phyloP scores from a whole-genome alignment of 306 rosid genomes.

The Cucurbita maxima region DNA sequence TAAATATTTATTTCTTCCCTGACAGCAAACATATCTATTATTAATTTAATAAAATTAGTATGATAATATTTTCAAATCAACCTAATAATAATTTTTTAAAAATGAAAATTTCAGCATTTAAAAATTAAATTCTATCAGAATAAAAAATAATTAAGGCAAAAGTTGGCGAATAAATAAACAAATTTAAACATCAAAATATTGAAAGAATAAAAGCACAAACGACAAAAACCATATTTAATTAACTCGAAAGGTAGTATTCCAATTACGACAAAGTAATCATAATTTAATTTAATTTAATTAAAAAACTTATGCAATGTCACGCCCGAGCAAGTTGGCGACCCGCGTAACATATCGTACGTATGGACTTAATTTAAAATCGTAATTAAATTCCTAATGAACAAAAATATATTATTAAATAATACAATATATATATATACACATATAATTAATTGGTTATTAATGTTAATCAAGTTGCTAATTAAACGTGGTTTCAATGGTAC shows the following conservation, averaged over 20 bases:
- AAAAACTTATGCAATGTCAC: not conserved
- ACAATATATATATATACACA: no score
- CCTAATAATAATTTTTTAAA: not conserved
- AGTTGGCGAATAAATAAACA: not conserved
- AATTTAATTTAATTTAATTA: not conserved
- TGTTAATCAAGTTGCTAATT: not conserved
- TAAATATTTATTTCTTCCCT: not conserved
- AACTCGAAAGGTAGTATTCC: not conserved
- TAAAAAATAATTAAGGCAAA: not conserved
- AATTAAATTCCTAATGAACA: not conserved
- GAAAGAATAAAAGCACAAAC: not conserved
- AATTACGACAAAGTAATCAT: not conserved
- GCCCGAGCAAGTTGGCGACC: not conserved
- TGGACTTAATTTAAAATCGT: not conserved
- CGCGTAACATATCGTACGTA: not conserved
- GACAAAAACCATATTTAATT: not conserved
- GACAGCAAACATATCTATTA: not conserved
- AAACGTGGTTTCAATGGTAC: not conserved
- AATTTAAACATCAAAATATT: not conserved
- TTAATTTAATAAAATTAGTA: not conserved
- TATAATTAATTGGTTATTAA: not conserved
- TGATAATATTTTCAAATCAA: not conserved
- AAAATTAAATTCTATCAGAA: not conserved
- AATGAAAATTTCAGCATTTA: not conserved
- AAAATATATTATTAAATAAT: no score